Evolutionary conservation across 352 stramenopile genomes (phyloP).

Genomic region (Globisporangium middletonii): DNA sequence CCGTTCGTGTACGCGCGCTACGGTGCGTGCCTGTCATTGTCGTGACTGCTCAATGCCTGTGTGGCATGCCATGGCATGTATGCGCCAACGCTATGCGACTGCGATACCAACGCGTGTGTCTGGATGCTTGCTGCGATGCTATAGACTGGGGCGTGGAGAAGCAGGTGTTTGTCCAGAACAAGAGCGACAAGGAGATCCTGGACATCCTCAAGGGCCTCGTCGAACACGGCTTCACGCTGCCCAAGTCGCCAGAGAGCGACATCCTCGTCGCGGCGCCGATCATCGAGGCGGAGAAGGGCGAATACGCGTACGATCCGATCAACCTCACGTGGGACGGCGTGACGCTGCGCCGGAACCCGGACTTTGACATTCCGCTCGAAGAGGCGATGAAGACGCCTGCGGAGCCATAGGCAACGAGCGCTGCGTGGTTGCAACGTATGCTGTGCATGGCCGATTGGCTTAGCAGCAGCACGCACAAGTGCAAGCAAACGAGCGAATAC

Average conservation of each 20-base stretch:
- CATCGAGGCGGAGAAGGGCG: slow-evolving; percentile 57
- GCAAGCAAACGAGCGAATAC: not conserved
- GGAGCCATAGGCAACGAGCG: not conserved
- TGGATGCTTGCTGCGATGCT: not conserved
- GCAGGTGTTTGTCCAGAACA: slow-evolving; percentile 78
- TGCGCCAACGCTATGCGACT: not conserved
- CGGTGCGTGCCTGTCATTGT: slow-evolving; percentile 21
- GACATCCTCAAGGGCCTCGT: slow-evolving; percentile 71
- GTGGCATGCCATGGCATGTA: not conserved
- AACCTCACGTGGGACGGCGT: slow-evolving; percentile 85
- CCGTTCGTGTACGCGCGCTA: slow-evolving; percentile 86
- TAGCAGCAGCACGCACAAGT: not conserved
- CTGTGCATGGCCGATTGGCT: too few relatives aligned
- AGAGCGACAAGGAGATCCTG: slow-evolving; percentile 81
- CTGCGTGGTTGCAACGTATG: too few relatives aligned
- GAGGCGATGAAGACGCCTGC: slow-evolving; percentile 42
- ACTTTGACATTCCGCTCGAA: slow-evolving; percentile 75
- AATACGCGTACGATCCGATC: slow-evolving; percentile 71
- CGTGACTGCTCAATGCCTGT: not conserved
- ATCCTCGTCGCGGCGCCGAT: slow-evolving; percentile 65
- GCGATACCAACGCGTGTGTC: not conserved
- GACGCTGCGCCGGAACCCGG: slow-evolving; percentile 72
- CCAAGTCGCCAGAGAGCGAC: slow-evolving; percentile 86
- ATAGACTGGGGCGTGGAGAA: slow-evolving; percentile 81
- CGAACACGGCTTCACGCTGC: slow-evolving; percentile 58